Conservation (phyloP, 257 asterid genomes). For the Ocimum tenuiflorum region DNA sequence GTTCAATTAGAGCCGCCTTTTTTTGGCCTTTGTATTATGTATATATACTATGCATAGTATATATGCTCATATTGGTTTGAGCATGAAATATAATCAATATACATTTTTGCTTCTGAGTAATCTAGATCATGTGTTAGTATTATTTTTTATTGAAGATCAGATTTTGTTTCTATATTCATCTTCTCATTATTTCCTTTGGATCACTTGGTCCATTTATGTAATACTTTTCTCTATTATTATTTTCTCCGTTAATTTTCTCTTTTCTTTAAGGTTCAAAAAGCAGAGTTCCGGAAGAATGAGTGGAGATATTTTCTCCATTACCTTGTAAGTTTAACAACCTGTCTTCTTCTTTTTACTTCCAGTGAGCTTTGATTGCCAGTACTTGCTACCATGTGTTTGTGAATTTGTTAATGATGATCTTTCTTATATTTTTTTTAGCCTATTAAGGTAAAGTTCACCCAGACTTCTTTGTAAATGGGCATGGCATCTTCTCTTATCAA, state of each 20-base stretch:
- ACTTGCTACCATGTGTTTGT: conserved; percentile 8
- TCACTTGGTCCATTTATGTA: neutral
- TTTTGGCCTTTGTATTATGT: too few species aligned
- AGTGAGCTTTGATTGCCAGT: neutral
- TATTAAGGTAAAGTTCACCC: neutral
- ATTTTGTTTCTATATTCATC: neutral
- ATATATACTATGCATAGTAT: neutral
- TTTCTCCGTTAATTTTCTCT: conserved; percentile 17
- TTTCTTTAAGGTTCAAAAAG: conserved; percentile 69
- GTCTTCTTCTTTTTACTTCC: neutral
- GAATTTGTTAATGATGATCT: neutral
- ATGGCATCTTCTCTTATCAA: conserved; percentile 1
- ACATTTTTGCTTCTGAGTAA: neutral
- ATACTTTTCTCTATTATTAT: neutral
- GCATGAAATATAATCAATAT: neutral
- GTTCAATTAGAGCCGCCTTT: too few species aligned
- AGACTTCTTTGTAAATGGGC: conserved; percentile 4
- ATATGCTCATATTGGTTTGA: neutral
- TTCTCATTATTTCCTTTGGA: neutral
- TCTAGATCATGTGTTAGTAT: neutral
- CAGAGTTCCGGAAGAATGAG: conserved; percentile 76
- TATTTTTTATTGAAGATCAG: conserved; percentile 3
- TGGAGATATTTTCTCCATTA: conserved; percentile 93
- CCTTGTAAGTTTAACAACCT: conserved; percentile 54
- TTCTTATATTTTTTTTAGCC: neutral